Evolutionary conservation across 768 basidiomycete species (phyloP), one percentile per base, ranked within the genome.

Genomic region (Rhizopogon sp.): DNA sequence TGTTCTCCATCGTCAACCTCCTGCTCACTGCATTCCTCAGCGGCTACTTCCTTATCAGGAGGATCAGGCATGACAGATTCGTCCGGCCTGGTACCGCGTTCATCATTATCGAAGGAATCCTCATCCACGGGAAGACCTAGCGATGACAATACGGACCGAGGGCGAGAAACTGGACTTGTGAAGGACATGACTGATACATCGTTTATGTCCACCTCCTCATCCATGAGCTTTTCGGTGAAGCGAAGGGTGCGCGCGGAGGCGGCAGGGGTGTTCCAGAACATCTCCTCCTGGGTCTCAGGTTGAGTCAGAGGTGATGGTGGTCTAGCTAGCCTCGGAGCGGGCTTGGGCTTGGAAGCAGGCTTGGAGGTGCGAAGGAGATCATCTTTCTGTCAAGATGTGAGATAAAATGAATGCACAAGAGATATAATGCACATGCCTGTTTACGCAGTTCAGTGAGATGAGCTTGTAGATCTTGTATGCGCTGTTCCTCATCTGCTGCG

Each of bases 231-330:
- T 40, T 84, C 81, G 1, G 78, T 78, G 58, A 90, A 88, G 50
- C 78, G 80, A 13, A 89, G 72, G 0, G 80, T 81, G 39, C 84
- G 83, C 13, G 76, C 79, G 3, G 69, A 63, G 2, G 77, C 77
- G 37, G 68, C 72, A 6, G 85, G 83, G 0, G 85, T 84, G 31
- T 75, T 78, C 84, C 85, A 87, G 62, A 86, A 84, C 41, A 74
- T 75, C 39, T 82, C 78, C 64, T 87, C 85, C 28, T 78, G 72
- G 9, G 56, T 73, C 62, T 68, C 73, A 46, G 51, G 49, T 29
- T 14, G 58, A 20, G 61, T 62, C 46, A 62, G 59, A 50, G 58
- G 62, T 44, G 63, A 57, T 45, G 58, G 64, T 22, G 63, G 55
- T 39, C 55, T 58, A 60, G 56, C 55, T 50, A 10, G 35, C 16